Evolutionary conservation across 2,329 filamentous ascomycete genomes (phyloP).

Genomic region (Colletotrichum spaethianum): DNA sequence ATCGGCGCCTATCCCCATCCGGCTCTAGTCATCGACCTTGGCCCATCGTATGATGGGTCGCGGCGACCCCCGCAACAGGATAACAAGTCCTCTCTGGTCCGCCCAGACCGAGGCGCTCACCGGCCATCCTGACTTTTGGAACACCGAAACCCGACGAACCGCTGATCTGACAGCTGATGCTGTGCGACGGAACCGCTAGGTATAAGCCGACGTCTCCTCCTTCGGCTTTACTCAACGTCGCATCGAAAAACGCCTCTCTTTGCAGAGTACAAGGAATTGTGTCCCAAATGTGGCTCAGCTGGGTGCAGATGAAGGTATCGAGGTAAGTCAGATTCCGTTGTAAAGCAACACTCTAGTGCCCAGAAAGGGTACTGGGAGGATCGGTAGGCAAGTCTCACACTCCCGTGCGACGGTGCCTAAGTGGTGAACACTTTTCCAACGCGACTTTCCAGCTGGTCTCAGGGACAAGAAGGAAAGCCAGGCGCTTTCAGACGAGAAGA

Average conservation of each 20-base stretch:
- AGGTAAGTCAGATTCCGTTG: constrained; percentile 2
- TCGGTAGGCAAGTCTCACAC: constrained; percentile 15
- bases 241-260: background rate
- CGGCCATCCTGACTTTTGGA: constrained; percentile 11
- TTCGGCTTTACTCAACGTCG: background rate
- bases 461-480: constrained; percentile 4
- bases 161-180: constrained; percentile 33
- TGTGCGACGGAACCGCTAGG: constrained; percentile 22
- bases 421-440: constrained; percentile 28
- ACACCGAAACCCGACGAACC: constrained; percentile 29
- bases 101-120: constrained; percentile 34
- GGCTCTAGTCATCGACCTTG: background rate
- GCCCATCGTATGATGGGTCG: constrained; percentile 18
- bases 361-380: constrained; percentile 2
- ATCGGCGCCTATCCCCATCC: constrained; percentile 24
- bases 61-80: constrained; percentile 23
- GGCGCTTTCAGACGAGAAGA: background rate
- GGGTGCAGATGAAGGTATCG: constrained; percentile 8
- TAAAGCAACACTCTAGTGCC: background rate
- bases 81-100: constrained; percentile 14
- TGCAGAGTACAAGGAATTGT: background rate
- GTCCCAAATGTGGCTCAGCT: constrained; percentile 15
- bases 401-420: constrained; percentile 30
- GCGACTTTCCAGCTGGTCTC: constrained; percentile 9
- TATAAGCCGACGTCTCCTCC: constrained; percentile 1